A percentile compares a stretch with the other conserved stretches of the same genome.
phyloP scores from a whole-genome alignment of 2,329 filamentous ascomycete species.

The Sclerotinia spermophila region DNA sequence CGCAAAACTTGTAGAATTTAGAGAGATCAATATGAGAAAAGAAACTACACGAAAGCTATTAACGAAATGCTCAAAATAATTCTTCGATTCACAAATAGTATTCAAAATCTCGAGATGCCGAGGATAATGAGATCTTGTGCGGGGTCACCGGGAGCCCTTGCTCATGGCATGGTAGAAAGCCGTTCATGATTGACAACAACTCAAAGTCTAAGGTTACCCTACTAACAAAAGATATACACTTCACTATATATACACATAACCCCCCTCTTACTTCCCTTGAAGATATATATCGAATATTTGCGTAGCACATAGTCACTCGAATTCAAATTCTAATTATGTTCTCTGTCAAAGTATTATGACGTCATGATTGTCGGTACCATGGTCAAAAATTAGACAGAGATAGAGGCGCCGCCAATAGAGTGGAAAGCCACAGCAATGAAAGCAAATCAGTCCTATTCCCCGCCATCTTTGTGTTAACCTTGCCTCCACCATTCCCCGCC shows the following conservation, averaged over 20 bases:
- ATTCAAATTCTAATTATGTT: neutral
- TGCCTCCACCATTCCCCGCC: neutral
- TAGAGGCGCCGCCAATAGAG: neutral
- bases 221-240: neutral
- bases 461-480: neutral
- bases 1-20: neutral
- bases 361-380: neutral
- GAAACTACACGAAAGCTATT: neutral
- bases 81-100: neutral
- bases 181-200: neutral
- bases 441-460: neutral
- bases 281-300: neutral
- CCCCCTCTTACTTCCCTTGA: neutral
- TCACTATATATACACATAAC: neutral
- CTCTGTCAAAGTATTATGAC: neutral
- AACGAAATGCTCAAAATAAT: neutral
- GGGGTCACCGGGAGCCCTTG: slow-evolving; percentile 1
- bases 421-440: neutral
- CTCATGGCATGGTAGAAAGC: neutral
- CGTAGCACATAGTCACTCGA: neutral
- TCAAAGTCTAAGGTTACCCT: too few species aligned
- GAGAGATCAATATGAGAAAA: neutral
- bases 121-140: neutral
- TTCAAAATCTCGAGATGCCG: neutral
- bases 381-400: neutral